phyloP scores from a whole-genome alignment of 2,329 filamentous ascomycete species.

The Cytospora paraplurivora region DNA sequence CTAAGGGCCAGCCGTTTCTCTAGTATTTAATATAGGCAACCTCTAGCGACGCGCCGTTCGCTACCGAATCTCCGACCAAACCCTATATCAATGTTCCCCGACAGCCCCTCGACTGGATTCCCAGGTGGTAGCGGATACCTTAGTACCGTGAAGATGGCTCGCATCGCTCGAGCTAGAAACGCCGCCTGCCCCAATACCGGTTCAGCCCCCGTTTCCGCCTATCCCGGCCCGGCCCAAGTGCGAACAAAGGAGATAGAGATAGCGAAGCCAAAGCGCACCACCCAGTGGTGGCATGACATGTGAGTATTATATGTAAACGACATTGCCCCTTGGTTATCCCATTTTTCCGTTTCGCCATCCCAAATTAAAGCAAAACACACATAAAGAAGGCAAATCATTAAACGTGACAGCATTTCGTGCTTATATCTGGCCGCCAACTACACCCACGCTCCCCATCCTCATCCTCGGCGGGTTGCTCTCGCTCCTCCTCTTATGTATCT shows the following conservation, averaged over 20 bases:
- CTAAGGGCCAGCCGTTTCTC: neutral
- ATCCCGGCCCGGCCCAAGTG: slow-evolving; percentile 2
- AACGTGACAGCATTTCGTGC: neutral
- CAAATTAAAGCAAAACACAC: neutral
- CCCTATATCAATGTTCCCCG: neutral
- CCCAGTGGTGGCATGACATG: slow-evolving; percentile 10
- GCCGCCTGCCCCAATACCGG: neutral
- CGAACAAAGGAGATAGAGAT: slow-evolving; percentile 17
- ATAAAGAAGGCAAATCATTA: neutral
- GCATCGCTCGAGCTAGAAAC: neutral
- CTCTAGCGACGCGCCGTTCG: neutral
- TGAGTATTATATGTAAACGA: slow-evolving; percentile 6
- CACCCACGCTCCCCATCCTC: slow-evolving; percentile 9
- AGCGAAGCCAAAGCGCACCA: slow-evolving; percentile 9
- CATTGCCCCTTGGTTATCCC: neutral
- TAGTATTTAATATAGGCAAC: neutral
- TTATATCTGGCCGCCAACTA: slow-evolving; percentile 9
- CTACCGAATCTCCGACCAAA: neutral
- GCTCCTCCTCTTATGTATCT: slow-evolving; percentile 31
- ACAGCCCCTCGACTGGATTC: neutral
- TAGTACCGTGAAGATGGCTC: neutral
- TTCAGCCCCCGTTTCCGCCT: neutral
- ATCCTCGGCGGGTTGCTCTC: slow-evolving; percentile 22
- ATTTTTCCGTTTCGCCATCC: slow-evolving; percentile 2
- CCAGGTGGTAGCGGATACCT: too few species aligned